Base-by-base conservation (phyloP, 2,329 filamentous ascomycete genomes). In the Monosporascus sp. region DNA sequence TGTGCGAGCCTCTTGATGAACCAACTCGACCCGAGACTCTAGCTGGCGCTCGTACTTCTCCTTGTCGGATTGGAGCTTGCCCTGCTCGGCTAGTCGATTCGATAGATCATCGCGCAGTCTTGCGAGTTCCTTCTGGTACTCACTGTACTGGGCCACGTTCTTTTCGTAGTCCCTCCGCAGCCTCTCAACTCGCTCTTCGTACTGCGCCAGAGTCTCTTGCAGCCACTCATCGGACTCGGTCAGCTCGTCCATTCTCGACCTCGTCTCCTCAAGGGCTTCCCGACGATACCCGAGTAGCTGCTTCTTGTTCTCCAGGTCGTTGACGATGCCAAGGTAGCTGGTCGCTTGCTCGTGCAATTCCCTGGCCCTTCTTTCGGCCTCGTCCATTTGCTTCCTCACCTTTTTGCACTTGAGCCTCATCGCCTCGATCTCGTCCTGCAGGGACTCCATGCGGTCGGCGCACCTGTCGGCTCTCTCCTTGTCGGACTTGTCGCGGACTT, bases 41-140 rank as follows among this genome's bases (percentile, higher is more conserved):
- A 96, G 68, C 59, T 97, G 89, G 4, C 87, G 83, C 66, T 97
- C 90, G 66, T 94, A 90, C 62, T 88, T 89, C 57, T 89, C 87
- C 72, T 93, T 91, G 66, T 96, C 87, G 2, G 92, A 93, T 69
- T 94, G 83, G 61, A 87, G 85, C 60, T 87, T 89, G 44, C 93
- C 93, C 61, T 84, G 79, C 61, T 91, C 87, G 1, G 81, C 74
- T 38, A 82, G 74, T 61, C 84, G 84, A 22, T 66, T 60, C 1
- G 79, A 78, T 43, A 82, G 68, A 5, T 76, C 68, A 38, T 67
- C 73, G 36, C 80, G 77, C 7, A 74, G 71, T 4, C 69, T 57
- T 2, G 68, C 65, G 14, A 83, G 67, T 8, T 77, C 73, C 2
- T 68, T 66, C 54, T 83, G 77, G n/a, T 95, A 76, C 24, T 87